Base-by-base conservation (phyloP, 208 protist species). In the Leishmania mexicana region DNA sequence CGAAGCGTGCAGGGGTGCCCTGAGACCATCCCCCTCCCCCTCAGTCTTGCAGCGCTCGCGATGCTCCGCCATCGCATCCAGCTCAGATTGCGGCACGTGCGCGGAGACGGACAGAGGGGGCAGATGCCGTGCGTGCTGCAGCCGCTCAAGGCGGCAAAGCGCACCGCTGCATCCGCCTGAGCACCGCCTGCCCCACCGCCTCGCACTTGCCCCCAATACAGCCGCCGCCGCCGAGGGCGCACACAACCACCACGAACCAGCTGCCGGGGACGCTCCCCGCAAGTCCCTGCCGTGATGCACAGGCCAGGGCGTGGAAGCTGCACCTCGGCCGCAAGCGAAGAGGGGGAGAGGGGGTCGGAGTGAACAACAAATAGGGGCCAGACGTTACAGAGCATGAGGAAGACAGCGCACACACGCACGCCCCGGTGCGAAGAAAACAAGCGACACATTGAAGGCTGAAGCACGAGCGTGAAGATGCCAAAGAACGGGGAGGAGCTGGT, bases 251-350 rank as follows among this genome's bases (percentile, higher is more conserved):
- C 60, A 28, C 60, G 0, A 65, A 8, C n/a, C 1, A 65, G 60
- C 60, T 38, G n/a, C 6, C 6, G 0, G 1, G 19, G n/a, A 11
- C n/a, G 0, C n/a, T 0, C 10, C 58, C 11, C n/a, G 28, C 11
- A 3, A 65, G 11, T 2, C 60, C 60, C 7, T 17, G 38, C n/a
- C 2, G 3, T 19, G 7, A 35, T 17, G 21, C n/a, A 38, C 21
- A 38, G 10, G 13, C n/a, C 24, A 38, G 60, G 60, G n/a, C 21
- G n/a, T 11, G 60, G 24, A 15, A 15, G 60, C 60, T 21, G 60
- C 60, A 65, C 0, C 8, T 19, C n/a, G 3, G n/a, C 13, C 60
- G n/a, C 2, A 38, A 65, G n/a, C 21, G n/a, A 15, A 65, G 60
- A n/a, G 10, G n/a, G 49, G 49, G 49, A 13, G 28, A 65, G 54